phyloP scores from a whole-genome alignment of 768 basidiomycete genomes.

The Cystobasidium tubakii region DNA sequence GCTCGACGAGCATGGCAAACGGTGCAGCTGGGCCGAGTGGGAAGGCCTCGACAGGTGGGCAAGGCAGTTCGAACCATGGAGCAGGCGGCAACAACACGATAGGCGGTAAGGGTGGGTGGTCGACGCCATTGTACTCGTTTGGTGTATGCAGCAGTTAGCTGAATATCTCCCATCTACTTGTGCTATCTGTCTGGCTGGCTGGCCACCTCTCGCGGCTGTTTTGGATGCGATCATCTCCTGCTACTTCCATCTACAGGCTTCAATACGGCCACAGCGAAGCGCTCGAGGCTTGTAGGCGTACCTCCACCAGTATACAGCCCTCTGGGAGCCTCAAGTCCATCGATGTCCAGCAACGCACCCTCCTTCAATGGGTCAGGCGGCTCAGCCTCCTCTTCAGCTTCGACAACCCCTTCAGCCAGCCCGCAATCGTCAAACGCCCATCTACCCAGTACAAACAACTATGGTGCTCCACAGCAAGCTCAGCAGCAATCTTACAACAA shows the following conservation, averaged over 20 bases:
- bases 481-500: constrained; percentile 4
- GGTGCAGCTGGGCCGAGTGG: neutral
- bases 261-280: neutral
- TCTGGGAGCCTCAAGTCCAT: constrained; percentile 21
- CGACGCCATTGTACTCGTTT: neutral
- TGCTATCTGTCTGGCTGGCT: too few relatives aligned
- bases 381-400: constrained; percentile 19
- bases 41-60: neutral
- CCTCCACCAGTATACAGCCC: constrained; percentile 11
- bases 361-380: constrained; percentile 2
- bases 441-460: neutral
- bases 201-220: neutral
- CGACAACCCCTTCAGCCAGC: constrained; percentile 18
- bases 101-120: neutral
- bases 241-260: neutral
- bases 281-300: constrained; percentile 10
- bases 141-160: neutral
- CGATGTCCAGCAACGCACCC: constrained; percentile 7
- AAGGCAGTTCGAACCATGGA: neutral
- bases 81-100: neutral
- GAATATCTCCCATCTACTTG: neutral
- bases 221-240: neutral
- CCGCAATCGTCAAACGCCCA: constrained; percentile 7
- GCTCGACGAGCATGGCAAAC: neutral
- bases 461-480: neutral